Evolutionary conservation across 2,329 filamentous ascomycete species (phyloP), one percentile per base, ranked within the genome.

Genomic region (Emergomyces orientalis): DNA sequence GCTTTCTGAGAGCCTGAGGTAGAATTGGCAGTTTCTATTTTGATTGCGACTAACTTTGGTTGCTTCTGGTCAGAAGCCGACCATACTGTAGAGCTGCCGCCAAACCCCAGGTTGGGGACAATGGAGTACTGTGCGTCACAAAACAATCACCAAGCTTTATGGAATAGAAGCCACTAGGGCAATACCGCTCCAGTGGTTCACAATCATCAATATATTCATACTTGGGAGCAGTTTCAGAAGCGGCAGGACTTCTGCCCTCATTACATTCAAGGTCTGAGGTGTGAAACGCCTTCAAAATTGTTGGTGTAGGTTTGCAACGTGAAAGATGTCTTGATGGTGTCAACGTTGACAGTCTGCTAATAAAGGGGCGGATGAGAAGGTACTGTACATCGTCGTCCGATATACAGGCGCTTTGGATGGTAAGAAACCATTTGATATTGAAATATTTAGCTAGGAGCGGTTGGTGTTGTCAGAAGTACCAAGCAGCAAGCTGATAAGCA

Each of bases 1-100:
- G 54, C 61, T 61, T 66, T 61, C 49, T 62, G 61, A 49, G 41
- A 65, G 51, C 63, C 47, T 22, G 14, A 56, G 13, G 47, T 25
- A 59, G 63, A 64, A 63, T 64, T 30, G 6, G 63, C 63, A 1
- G 64, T 59, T 61, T 64, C 62, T 45, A 63, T 63, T 61, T 66
- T 64, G 30, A 66, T 62, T 47, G 61, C 61, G 61, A 63, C 65
- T 51, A 64, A 54, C 56, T 62, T 34, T 52, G 60, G 61, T 62
- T 64, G n/a, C 55, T 62, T 62, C 56, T 64, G 62, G 22, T 64
- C 65, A 37, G 56, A 62, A 62, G 65, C 65, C 54, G 63, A 55
- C 65, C 63, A 66, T 60, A 66, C 63, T 22, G 65, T 64, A 60
- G 59, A 66, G 56, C 43, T 64, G 63, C 65, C 64, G 19, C 64